A percentile compares a stretch with the other conserved stretches of the same genome.
phyloP scores from a whole-genome alignment of 768 basidiomycete genomes.

The Chalciporus pseudorubinellus region DNA sequence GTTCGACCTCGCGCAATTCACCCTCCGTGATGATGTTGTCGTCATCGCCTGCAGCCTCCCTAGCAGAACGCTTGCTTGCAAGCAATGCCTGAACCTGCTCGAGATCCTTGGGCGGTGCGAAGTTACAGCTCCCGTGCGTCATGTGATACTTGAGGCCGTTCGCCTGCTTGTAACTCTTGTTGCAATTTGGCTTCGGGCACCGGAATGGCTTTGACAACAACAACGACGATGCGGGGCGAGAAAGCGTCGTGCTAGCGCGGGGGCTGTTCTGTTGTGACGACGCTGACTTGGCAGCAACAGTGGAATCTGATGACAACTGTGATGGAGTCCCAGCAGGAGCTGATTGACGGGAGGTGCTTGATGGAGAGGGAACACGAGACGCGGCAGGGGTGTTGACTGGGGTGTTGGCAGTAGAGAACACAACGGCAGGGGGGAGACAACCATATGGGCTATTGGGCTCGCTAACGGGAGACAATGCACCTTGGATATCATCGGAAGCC shows the following conservation, averaged over 20 bases:
- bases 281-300: constrained; percentile 22
- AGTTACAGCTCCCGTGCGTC: constrained; percentile 91
- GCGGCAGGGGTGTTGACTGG: constrained; percentile 48
- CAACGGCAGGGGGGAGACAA: constrained; percentile 65
- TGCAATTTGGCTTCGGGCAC: constrained; percentile 94
- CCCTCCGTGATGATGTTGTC: constrained; percentile 50
- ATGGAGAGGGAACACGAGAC: constrained; percentile 41
- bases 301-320: constrained; percentile 23
- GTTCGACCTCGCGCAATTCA: constrained; percentile 70
- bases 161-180: constrained; percentile 94
- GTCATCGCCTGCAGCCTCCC: constrained; percentile 43
- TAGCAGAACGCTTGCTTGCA: constrained; percentile 41
- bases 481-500: constrained; percentile 29
- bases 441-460: constrained; percentile 35
- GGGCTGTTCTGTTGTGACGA: constrained; percentile 28
- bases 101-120: constrained; percentile 83
- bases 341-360: constrained; percentile 20
- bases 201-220: constrained; percentile 82
- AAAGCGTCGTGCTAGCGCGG: constrained; percentile 46
- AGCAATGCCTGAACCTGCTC: constrained; percentile 75
- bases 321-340: constrained; percentile 12
- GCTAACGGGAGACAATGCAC: constrained; percentile 27
- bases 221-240: constrained; percentile 55
- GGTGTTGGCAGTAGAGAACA: constrained; percentile 50
- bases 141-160: constrained; percentile 95